Evolutionary conservation across 192 early-diverging fungal species (phyloP).

Genomic region (Coemansia umbellata): DNA sequence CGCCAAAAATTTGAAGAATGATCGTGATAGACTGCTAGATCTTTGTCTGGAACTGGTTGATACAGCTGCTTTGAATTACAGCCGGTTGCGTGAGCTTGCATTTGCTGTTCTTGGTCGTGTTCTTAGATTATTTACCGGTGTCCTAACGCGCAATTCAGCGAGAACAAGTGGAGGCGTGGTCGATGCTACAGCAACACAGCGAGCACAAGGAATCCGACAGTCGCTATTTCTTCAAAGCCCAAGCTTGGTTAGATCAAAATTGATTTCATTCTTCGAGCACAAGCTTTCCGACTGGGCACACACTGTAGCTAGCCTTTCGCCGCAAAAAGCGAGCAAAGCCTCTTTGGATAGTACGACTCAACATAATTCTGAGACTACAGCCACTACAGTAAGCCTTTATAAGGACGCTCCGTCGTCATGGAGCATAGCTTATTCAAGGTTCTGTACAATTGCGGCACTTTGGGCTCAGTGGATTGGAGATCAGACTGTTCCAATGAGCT

Average conservation of each 20-base stretch:
- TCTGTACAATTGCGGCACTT: constrained; percentile 27
- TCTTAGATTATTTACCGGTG: constrained; percentile 29
- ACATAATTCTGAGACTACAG: no score
- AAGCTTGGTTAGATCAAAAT: constrained; percentile 3
- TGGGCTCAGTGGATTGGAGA: constrained; percentile 46
- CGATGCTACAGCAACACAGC: neutral
- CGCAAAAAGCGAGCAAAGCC: neutral
- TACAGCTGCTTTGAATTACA: neutral
- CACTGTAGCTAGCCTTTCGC: neutral
- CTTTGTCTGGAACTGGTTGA: constrained; percentile 22
- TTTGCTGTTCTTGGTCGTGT: constrained; percentile 30
- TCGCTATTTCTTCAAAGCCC: constrained; percentile 3
- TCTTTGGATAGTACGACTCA: neutral
- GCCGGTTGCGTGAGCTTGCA: constrained; percentile 32
- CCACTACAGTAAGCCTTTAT: neutral
- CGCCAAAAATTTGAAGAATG: constrained; percentile 7
- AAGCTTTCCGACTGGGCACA: constrained; percentile 7
- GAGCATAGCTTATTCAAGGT: constrained; percentile 33
- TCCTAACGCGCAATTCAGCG: neutral
- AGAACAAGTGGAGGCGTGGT: neutral
- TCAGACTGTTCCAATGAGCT: constrained; percentile 8
- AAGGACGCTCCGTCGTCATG: constrained; percentile 16
- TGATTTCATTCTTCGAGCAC: constrained; percentile 17
- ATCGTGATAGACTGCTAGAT: constrained; percentile 17
- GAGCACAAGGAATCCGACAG: constrained; percentile 8